Percentiles rank a stretch among this genome's conserved stretches.
Conservation (phyloP, 495 filamentous ascomycete genomes). For the Aspergillus diversus region DNA sequence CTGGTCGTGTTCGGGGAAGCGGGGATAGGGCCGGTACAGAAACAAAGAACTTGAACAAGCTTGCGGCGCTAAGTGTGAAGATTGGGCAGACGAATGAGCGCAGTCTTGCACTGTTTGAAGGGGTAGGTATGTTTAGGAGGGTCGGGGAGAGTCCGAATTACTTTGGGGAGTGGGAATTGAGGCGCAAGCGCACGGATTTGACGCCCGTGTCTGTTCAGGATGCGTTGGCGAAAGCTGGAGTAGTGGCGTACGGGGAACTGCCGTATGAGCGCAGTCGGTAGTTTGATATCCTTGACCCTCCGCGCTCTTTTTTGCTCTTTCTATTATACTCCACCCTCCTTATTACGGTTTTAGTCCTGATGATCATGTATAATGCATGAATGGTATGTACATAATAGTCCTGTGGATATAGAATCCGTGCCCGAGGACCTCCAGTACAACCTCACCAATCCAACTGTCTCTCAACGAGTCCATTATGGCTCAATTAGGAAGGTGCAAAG, state of each 20-base stretch:
- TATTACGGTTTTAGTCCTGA: not conserved
- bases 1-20: slow-evolving; percentile 3
- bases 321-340: not conserved
- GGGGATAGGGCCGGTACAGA: not conserved
- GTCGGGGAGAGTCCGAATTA: slow-evolving; percentile 57
- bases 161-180: slow-evolving; percentile 68
- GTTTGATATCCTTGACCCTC: slow-evolving; percentile 3
- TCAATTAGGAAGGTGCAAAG: too few species aligned
- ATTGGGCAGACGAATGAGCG: slow-evolving; percentile 58
- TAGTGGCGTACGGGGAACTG: slow-evolving; percentile 46
- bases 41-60: not conserved
- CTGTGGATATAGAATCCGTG: too few species aligned
- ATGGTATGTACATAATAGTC: too few species aligned
- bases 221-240: slow-evolving; percentile 32
- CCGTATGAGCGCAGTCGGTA: slow-evolving; percentile 37
- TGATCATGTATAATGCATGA: not conserved
- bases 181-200: slow-evolving; percentile 44
- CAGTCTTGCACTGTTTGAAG: slow-evolving; percentile 65
- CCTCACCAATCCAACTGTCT: too few species aligned
- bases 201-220: slow-evolving; percentile 26
- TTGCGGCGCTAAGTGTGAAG: slow-evolving; percentile 59
- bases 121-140: slow-evolving; percentile 54
- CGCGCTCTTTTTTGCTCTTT: slow-evolving; percentile 5
- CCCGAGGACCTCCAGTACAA: too few species aligned
- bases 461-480: too few species aligned